Evolutionary conservation across 169 alveolate species (phyloP).

Genomic region (Plasmodium blacklocki): DNA sequence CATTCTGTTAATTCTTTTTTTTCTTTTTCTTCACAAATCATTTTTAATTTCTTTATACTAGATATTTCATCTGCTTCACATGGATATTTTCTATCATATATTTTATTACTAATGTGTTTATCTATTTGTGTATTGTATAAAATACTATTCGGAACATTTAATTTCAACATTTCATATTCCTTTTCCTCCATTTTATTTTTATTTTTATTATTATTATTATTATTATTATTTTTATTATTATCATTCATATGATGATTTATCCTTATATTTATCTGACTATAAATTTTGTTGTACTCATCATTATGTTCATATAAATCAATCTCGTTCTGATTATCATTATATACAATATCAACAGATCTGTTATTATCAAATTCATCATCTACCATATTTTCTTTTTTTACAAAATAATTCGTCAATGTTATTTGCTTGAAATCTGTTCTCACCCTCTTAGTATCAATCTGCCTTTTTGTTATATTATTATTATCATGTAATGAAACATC

Average conservation of each 20-base stretch:
- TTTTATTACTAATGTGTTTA: constrained; percentile 36
- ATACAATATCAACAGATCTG: neutral
- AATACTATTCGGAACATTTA: constrained; percentile 46
- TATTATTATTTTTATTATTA: neutral
- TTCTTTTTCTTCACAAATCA: constrained; percentile 69
- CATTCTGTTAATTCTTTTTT: constrained; percentile 77
- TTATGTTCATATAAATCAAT: constrained; percentile 17
- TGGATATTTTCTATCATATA: constrained; percentile 17
- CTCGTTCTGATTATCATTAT: neutral
- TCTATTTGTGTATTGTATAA: constrained; percentile 24
- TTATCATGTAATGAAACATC: neutral
- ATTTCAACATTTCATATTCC: constrained; percentile 36
- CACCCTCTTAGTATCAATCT: constrained; percentile 41
- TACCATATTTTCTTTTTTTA: constrained; percentile 19
- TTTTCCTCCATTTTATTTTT: constrained; percentile 3
- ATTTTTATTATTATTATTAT: neutral
- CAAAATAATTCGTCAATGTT: constrained; percentile 49
- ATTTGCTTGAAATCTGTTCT: constrained; percentile 62
- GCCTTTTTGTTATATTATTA: neutral
- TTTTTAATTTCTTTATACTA: constrained; percentile 48
- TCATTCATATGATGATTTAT: neutral
- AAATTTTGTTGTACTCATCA: no score
- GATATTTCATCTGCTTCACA: constrained; percentile 43
- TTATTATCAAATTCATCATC: constrained; percentile 11
- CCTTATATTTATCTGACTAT: no score